Evolutionary conservation across 2,329 filamentous ascomycete genomes (phyloP), one percentile per base, ranked within the genome.

Genomic region (Ceratocystis colombiana): DNA sequence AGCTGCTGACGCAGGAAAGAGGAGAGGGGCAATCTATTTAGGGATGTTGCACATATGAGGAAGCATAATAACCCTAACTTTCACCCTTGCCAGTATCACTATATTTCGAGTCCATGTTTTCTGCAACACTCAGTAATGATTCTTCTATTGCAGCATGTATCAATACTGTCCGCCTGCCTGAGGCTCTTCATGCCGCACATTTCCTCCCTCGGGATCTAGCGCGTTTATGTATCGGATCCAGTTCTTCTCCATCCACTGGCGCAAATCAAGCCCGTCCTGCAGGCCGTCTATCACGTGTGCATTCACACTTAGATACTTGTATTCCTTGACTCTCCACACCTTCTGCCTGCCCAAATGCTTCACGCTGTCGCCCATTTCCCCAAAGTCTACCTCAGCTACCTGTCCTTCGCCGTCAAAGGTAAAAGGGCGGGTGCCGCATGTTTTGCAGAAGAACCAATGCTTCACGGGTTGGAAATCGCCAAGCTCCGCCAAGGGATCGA

Each of bases 351-450:
- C 17, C 33, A 63, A 20, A 46, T 67, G 65, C 17, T 63, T 57
- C 20, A 59, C 62, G 61, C 33, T 50, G 17, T 61, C 33, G 17
- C 64, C 67, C 48, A 68, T 68, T 25, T 53, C 55, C 20, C 37
- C 37, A 41, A 65, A 63, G n/a, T 68, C 66, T 15, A 68, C 45
- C 8, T 66, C 64, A 7, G 53, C 57, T 7, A 65, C 50, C 45
- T 67, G 64, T 1, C 63, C 65, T 30, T 64, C 37, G 2, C 64
- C 68, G 25, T 62, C 61, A 20, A 75, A 69, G 3, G 72, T 73
- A 68, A 79, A 77, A 44, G 75, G 74, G 5, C 76, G 69, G 3
- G 76, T 74, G 0, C 77, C 77, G 69, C 78, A 79, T 0, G 73
- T 67, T 59, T 67, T 68, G 65, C 68, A 69, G 66, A 69, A 69